These are phyloP conservation scores for Fusarium irregulare DNA, from an alignment of 2,329 filamentous ascomycete species.

Conservation along the genomic window DNA sequence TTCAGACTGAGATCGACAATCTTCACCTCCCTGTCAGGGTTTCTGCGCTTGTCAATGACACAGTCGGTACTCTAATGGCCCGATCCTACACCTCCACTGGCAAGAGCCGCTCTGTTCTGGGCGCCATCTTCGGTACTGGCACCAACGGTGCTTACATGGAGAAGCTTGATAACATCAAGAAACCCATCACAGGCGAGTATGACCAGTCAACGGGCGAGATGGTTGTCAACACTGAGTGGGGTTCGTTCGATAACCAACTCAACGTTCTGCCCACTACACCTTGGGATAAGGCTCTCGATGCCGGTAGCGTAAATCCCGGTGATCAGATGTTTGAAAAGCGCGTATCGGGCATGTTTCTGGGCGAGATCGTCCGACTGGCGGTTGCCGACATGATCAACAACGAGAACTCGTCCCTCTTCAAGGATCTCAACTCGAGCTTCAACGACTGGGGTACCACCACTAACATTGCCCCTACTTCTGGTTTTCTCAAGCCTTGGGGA, in stretches of 20 bases:
- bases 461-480: slow-evolving; percentile 71
- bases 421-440: slow-evolving; percentile 76
- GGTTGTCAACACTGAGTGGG: slow-evolving; percentile 99
- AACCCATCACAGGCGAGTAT: slow-evolving; percentile 76
- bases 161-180: slow-evolving; percentile 86
- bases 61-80: slow-evolving; percentile 97
- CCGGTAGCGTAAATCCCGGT: slow-evolving; percentile 86
- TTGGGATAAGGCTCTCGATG: slow-evolving; percentile 84
- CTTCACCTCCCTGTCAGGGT: slow-evolving; percentile 90
- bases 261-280: slow-evolving; percentile 86
- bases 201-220: slow-evolving; percentile 88
- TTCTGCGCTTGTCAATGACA: slow-evolving; percentile 97
- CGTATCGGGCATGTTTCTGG: slow-evolving; percentile 97
- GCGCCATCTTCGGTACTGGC: slow-evolving; percentile 96
- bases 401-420: slow-evolving; percentile 76
- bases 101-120: slow-evolving; percentile 87
- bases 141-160: slow-evolving; percentile 98
- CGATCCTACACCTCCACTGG: slow-evolving; percentile 93
- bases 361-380: slow-evolving; percentile 87
- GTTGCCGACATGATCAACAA: slow-evolving; percentile 79
- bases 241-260: slow-evolving; percentile 95
- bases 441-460: slow-evolving; percentile 79
- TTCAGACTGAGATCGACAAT: slow-evolving; percentile 90
- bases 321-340: slow-evolving; percentile 99
- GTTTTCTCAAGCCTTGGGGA: slow-evolving; percentile 84